These are phyloP conservation scores for Rhododendron kiyosumense DNA, from an alignment of 148 eudicot genomes.

Conservation along the genomic window DNA sequence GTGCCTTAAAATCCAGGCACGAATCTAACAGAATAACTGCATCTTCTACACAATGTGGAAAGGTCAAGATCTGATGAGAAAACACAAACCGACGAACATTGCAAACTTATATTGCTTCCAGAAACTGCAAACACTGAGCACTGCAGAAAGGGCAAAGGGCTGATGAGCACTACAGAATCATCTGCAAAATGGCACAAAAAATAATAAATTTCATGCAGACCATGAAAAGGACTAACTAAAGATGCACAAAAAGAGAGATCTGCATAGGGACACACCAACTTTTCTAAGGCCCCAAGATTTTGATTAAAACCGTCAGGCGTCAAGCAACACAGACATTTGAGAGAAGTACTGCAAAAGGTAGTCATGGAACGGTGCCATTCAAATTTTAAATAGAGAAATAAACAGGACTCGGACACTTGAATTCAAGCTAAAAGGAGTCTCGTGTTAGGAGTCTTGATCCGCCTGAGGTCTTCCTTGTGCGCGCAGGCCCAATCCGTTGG, in stretches of 20 bases:
- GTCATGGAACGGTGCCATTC: not conserved
- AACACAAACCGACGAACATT: not conserved
- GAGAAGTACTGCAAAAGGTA: not conserved
- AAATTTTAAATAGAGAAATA: not conserved
- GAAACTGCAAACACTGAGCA: not conserved
- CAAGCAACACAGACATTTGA: not conserved
- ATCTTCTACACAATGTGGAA: not conserved
- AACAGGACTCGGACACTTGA: not conserved
- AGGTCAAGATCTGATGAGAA: not conserved
- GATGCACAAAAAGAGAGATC: not conserved
- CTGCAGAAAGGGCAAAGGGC: not conserved
- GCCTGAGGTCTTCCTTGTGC: too few relatives aligned
- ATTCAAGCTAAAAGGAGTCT: not conserved
- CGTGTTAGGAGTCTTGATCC: too few relatives aligned
- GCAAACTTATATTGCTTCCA: not conserved
- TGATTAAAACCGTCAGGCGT: not conserved
- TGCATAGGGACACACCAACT: not conserved
- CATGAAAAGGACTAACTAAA: not conserved
- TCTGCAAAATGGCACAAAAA: slow-evolving; percentile 1
- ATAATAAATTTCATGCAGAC: not conserved
- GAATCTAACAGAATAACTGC: not conserved
- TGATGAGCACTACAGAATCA: not conserved
- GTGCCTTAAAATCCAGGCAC: not conserved
- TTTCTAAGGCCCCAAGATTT: not conserved
- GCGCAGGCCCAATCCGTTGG: too few relatives aligned